Evolutionary conservation across 768 basidiomycete species (phyloP).

Genomic region (Crucibulum laeve): DNA sequence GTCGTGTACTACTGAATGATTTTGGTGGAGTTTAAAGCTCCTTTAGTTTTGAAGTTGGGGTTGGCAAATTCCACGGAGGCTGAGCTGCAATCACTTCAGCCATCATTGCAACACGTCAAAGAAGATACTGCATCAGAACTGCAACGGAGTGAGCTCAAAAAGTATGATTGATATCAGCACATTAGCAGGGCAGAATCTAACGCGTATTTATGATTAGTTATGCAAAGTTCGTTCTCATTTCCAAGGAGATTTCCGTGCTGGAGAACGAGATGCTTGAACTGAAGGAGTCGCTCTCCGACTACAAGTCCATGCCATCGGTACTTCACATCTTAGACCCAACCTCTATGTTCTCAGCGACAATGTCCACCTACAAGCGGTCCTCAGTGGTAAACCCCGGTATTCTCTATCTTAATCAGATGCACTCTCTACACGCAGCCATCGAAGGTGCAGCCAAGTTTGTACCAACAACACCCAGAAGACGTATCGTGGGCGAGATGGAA

Average conservation of each 20-base stretch:
- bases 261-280: constrained; percentile 98
- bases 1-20: constrained; percentile 22
- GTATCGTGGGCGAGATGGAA: constrained; percentile 84
- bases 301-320: constrained; percentile 92
- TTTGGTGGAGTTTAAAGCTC: not conserved
- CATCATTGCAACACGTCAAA: constrained; percentile 66
- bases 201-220: constrained; percentile 52
- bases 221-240: constrained; percentile 93
- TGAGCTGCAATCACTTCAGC: constrained; percentile 71
- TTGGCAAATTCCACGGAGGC: constrained; percentile 87
- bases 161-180: constrained; percentile 40
- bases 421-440: constrained; percentile 81
- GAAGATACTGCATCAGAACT: constrained; percentile 75
- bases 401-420: constrained; percentile 93
- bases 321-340: constrained; percentile 86
- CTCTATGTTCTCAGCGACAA: constrained; percentile 43
- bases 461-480: constrained; percentile 86
- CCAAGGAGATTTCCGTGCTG: constrained; percentile 93
- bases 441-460: constrained; percentile 96
- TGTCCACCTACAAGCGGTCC: constrained; percentile 61
- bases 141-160: constrained; percentile 92
- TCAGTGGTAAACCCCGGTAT: constrained; percentile 95
- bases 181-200: constrained; percentile 4
- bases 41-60: constrained; percentile 71
- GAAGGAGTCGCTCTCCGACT: constrained; percentile 90